A percentile compares a stretch with the other conserved stretches of the same genome.
These are phyloP conservation scores for Sanguinoderma infundibulare DNA, from an alignment of 1,284 basidiomycete species.

Conservation along the genomic window DNA sequence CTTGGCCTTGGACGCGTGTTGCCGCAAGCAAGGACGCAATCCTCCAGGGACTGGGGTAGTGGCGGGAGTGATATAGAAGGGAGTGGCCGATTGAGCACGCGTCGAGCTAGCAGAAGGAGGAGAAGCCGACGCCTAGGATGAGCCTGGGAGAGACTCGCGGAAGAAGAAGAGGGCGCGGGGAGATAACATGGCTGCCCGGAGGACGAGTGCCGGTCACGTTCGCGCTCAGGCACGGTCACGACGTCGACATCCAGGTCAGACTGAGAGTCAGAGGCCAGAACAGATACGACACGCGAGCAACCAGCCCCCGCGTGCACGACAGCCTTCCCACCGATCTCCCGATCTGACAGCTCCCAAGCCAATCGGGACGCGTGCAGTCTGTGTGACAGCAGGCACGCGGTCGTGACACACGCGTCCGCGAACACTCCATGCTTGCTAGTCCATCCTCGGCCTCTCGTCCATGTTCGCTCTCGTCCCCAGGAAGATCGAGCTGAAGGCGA, in stretches of 20 bases:
- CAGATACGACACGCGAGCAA: too few species aligned
- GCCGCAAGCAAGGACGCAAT: neutral
- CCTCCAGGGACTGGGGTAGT: neutral
- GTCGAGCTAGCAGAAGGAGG: neutral
- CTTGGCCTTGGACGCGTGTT: neutral
- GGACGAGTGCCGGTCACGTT: neutral
- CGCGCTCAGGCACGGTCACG: neutral
- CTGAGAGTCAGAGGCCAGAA: too few species aligned
- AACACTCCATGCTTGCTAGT: neutral
- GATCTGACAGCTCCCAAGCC: neutral
- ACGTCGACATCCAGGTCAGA: too few species aligned
- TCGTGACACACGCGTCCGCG: neutral
- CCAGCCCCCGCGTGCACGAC: too few species aligned
- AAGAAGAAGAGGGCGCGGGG: neutral
- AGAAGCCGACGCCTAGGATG: neutral
- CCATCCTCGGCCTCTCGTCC: neutral
- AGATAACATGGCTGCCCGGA: neutral
- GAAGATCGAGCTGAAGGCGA: conserved; percentile 30
- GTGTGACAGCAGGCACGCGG: neutral
- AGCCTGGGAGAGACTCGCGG: neutral
- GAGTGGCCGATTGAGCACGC: too few species aligned
- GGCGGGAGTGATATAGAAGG: too few species aligned
- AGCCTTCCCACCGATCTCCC: neutral
- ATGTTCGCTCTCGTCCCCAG: conserved; percentile 37
- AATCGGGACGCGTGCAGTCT: neutral